phyloP scores from a whole-genome alignment of 2,329 filamentous ascomycete genomes.

The Amphichorda felina region DNA sequence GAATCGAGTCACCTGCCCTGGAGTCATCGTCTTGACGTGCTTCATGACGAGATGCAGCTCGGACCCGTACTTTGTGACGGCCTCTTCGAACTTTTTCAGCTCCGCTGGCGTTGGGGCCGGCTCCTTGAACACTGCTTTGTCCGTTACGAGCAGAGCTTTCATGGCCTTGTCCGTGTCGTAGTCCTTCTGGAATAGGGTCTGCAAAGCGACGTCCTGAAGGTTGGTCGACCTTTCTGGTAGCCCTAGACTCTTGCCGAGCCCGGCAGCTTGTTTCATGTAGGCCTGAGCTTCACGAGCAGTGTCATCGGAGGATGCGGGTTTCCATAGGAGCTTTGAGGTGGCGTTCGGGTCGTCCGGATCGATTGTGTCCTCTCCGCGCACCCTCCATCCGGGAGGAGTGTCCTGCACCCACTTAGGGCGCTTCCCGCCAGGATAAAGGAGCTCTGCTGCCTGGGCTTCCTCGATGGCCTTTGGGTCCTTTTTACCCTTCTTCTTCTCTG shows the following conservation, averaged over 20 bases:
- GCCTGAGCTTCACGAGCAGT: slow-evolving; percentile 54
- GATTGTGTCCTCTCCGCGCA: slow-evolving; percentile 66
- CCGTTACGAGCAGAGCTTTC: slow-evolving; percentile 53
- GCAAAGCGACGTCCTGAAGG: slow-evolving; percentile 71
- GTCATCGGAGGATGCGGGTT: slow-evolving; percentile 52
- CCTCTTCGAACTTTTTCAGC: slow-evolving; percentile 85
- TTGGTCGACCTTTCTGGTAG: slow-evolving; percentile 72
- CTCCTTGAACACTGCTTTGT: slow-evolving; percentile 69
- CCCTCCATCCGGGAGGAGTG: slow-evolving; percentile 75
- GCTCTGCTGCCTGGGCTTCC: slow-evolving; percentile 75
- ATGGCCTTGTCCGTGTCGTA: slow-evolving; percentile 65
- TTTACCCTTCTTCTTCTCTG: slow-evolving; percentile 72
- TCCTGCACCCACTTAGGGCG: slow-evolving; percentile 92
- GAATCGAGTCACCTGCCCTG: slow-evolving; percentile 74
- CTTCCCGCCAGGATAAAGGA: slow-evolving; percentile 62
- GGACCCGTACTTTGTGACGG: slow-evolving; percentile 78
- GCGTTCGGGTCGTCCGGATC: slow-evolving; percentile 56
- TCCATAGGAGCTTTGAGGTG: slow-evolving; percentile 69
- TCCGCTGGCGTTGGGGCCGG: slow-evolving; percentile 70
- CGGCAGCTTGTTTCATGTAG: slow-evolving; percentile 61
- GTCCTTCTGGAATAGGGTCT: slow-evolving; percentile 57
- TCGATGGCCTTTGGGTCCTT: slow-evolving; percentile 70
- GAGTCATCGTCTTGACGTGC: slow-evolving; percentile 72
- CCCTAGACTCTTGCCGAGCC: slow-evolving; percentile 53
- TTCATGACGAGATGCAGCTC: slow-evolving; percentile 75